Evolutionary conservation across 1,139 yeast genomes (phyloP), one percentile per base, ranked within the genome.

Genomic region (Zygoascus meyerae): DNA sequence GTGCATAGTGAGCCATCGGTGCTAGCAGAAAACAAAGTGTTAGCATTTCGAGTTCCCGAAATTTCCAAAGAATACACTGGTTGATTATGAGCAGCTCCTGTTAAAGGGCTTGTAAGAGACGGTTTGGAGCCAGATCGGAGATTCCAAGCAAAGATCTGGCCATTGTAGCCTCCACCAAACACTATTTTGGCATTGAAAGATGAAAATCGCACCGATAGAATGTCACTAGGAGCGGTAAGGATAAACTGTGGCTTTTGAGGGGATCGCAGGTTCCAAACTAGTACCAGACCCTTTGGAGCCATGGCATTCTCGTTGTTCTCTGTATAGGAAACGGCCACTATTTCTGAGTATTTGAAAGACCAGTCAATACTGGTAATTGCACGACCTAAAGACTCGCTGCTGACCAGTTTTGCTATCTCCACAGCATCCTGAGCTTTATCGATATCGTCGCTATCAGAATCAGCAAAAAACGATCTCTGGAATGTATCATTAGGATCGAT

Each of bases 131-230:
- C 53, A 2, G 62, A 49, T 16, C 71, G 60, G 42, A 71, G 55
- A 42, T 75, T 76, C 78, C 78, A 75, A 1, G 68, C 60, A 34
- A 71, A 51, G 2, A 75, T 52, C 51, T 73, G 78, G 11, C 80
- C 80, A 55, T 72, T 73, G 49, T 69, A 71, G 7, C 75, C 73
- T 1, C 75, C 68, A 1, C 75, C 79, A 46, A 67, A 66, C 21
- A 75, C 55, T 1, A 68, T 49, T 40, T 62, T 63, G 6, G 73
- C 60, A 32, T 67, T 63, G 40, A 59, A 61, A 3, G 64, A 68
- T 2, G 74, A 70, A 55, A 73, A 75, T 44, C 61, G 61, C 5
- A 70, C 67, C 3, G 60, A 54, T 6, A 69, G 55, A 10, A 80
- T 65, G 32, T 68, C 68, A 6, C 78, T 69, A 9, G 77, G 73